A percentile compares a stretch with the other conserved stretches of the same genome.
phyloP scores from a whole-genome alignment of 2,329 filamentous ascomycete species.

The Penicillium sp. region DNA sequence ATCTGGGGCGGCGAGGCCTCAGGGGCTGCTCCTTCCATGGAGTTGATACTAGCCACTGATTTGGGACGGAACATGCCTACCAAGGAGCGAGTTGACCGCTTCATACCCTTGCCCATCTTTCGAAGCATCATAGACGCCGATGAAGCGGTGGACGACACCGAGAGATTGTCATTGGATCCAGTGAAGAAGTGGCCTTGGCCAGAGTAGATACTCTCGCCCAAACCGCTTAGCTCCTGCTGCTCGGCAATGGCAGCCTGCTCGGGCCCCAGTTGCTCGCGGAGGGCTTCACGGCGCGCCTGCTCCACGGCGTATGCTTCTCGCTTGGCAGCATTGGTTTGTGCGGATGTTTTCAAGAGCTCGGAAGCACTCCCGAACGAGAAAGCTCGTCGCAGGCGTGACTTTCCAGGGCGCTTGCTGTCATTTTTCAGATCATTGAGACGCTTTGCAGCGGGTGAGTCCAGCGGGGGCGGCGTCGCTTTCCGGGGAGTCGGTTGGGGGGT shows the following conservation, averaged over 20 bases:
- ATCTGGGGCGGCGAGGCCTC: slow-evolving; percentile 79
- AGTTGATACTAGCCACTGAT: slow-evolving; percentile 76
- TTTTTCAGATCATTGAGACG: slow-evolving; percentile 86
- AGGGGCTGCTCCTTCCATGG: slow-evolving; percentile 61
- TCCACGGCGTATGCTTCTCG: slow-evolving; percentile 48
- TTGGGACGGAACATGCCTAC: slow-evolving; percentile 95
- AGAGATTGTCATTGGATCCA: slow-evolving; percentile 88
- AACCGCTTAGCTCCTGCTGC: slow-evolving; percentile 86
- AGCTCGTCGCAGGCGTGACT: slow-evolving; percentile 81
- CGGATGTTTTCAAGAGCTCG: slow-evolving; percentile 76
- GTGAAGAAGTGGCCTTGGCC: slow-evolving; percentile 81
- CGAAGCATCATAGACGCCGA: slow-evolving; percentile 63
- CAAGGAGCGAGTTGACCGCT: slow-evolving; percentile 85
- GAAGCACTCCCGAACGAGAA: slow-evolving; percentile 97
- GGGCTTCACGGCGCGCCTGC: slow-evolving; percentile 66
- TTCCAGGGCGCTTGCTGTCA: slow-evolving; percentile 75
- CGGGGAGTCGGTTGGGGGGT: slow-evolving; percentile 26
- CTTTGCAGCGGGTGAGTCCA: slow-evolving; percentile 71
- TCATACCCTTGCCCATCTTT: slow-evolving; percentile 99
- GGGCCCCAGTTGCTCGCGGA: slow-evolving; percentile 71
- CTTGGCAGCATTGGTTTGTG: slow-evolving; percentile 57
- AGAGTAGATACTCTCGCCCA: slow-evolving; percentile 92
- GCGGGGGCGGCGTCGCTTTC: slow-evolving; percentile 34
- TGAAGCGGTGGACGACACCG: slow-evolving; percentile 51
- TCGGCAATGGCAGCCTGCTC: slow-evolving; percentile 90